Percentiles rank a stretch among this genome's conserved stretches.
Conservation (phyloP, 805 yeast species). For the Wickerhamiella alocasiicola region DNA sequence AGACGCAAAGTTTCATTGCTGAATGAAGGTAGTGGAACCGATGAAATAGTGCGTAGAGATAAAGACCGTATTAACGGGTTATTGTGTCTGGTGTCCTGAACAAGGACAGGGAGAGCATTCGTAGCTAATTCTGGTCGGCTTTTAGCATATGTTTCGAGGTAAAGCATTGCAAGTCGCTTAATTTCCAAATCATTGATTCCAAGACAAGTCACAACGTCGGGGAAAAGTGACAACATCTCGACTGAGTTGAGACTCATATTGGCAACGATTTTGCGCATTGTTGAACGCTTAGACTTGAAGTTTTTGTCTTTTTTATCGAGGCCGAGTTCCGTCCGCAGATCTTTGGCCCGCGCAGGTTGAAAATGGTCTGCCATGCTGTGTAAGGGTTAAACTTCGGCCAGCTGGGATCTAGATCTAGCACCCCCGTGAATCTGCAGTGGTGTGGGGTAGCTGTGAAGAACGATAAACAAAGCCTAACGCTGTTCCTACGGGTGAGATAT, state of each 20-base stretch:
- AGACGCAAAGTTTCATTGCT: slow-evolving; percentile 35
- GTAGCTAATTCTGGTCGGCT: slow-evolving; percentile 44
- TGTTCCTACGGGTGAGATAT: too few relatives aligned
- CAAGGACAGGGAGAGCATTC: slow-evolving; percentile 43
- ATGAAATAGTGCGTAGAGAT: slow-evolving; percentile 51
- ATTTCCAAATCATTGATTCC: slow-evolving; percentile 48
- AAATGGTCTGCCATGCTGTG: slow-evolving; percentile 7
- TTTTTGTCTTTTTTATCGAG: slow-evolving; percentile 28
- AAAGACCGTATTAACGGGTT: slow-evolving; percentile 41
- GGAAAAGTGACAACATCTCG: slow-evolving; percentile 57
- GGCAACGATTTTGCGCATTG: slow-evolving; percentile 63
- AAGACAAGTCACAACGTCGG: slow-evolving; percentile 47
- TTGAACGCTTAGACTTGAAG: slow-evolving; percentile 30
- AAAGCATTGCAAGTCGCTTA: slow-evolving; percentile 60
- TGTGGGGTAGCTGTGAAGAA: too few relatives aligned
- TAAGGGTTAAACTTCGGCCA: too few relatives aligned
- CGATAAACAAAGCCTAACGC: too few relatives aligned
- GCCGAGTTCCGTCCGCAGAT: slow-evolving; percentile 27
- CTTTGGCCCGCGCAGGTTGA: slow-evolving; percentile 24
- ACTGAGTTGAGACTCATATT: slow-evolving; percentile 72
- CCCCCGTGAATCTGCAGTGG: too few relatives aligned
- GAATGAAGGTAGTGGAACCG: slow-evolving; percentile 45
- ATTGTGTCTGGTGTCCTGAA: slow-evolving; percentile 38
- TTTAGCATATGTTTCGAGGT: slow-evolving; percentile 46
- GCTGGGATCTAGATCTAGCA: too few relatives aligned